phyloP scores from a whole-genome alignment of 1,284 basidiomycete species.

The Malassezia furfur region DNA sequence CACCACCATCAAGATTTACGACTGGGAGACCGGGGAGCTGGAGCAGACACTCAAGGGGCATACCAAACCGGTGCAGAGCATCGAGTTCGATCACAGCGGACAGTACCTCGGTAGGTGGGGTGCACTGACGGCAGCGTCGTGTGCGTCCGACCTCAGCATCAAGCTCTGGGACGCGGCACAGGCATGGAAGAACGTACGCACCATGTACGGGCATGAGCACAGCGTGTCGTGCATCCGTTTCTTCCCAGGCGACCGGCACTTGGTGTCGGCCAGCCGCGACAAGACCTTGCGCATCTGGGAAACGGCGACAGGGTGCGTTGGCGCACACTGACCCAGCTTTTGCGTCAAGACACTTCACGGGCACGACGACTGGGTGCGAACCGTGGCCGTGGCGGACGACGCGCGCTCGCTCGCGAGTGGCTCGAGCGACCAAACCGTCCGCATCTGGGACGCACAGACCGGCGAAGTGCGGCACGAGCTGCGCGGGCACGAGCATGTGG shows the following conservation, averaged over 20 bases:
- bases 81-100: conserved; percentile 78
- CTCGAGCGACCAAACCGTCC: conserved; percentile 76
- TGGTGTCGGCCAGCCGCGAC: conserved; percentile 77
- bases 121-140: conserved; percentile 57
- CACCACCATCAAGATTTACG: conserved; percentile 81
- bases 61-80: conserved; percentile 75
- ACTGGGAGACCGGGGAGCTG: conserved; percentile 88
- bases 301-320: conserved; percentile 64
- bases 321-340: conserved; percentile 12
- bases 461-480: conserved; percentile 73
- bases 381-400: conserved; percentile 64
- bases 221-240: conserved; percentile 75
- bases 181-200: conserved; percentile 78
- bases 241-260: conserved; percentile 68
- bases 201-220: conserved; percentile 80
- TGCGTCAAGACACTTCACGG: conserved; percentile 48
- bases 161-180: conserved; percentile 83
- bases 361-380: conserved; percentile 64
- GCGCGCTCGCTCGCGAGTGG: conserved; percentile 66
- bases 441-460: conserved; percentile 66
- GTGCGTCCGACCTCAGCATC: conserved; percentile 77
- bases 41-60: conserved; percentile 84
- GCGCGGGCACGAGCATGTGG: conserved; percentile 76
- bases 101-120: conserved; percentile 60
- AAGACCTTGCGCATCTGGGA: conserved; percentile 77